Evolutionary conservation across 1,284 basidiomycete species (phyloP).

Genomic region (Leccinum angustisporum): DNA sequence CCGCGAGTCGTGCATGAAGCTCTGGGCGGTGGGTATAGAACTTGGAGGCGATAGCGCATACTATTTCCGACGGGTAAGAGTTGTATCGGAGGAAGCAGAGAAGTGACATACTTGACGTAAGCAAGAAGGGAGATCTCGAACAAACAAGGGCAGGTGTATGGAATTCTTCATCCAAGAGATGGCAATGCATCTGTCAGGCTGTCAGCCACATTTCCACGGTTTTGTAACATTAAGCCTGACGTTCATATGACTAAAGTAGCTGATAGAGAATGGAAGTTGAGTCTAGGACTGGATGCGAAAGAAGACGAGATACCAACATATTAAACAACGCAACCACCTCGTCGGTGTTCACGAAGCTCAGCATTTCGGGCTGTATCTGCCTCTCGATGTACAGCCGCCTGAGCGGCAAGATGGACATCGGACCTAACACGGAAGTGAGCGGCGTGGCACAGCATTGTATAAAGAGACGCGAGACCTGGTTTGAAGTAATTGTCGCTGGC

Average conservation of each 20-base stretch:
- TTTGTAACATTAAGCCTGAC: conserved; percentile 42
- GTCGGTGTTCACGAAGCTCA: conserved; percentile 79
- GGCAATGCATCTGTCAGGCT: conserved; percentile 59
- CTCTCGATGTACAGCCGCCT: conserved; percentile 88
- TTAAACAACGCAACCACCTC: conserved; percentile 90
- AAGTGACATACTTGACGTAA: conserved; percentile 79
- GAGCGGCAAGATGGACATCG: conserved; percentile 84
- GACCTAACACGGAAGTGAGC: conserved; percentile 42
- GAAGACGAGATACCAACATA: conserved; percentile 59
- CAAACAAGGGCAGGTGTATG: conserved; percentile 92
- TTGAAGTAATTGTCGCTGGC: conserved; percentile 94
- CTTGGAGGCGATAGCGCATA: conserved; percentile 91
- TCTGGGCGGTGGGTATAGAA: conserved; percentile 87
- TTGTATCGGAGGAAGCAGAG: background rate
- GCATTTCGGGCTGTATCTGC: conserved; percentile 86
- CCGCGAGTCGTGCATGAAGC: conserved; percentile 77
- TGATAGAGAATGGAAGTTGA: conserved; percentile 33
- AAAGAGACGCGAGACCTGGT: conserved; percentile 58
- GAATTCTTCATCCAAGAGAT: conserved; percentile 79
- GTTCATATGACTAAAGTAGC: conserved; percentile 77
- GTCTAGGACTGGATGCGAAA: conserved; percentile 8
- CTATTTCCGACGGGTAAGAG: conserved; percentile 39
- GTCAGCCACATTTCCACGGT: conserved; percentile 5
- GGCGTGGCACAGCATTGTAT: background rate
- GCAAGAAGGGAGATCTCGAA: conserved; percentile 87